These are phyloP conservation scores for Zymoseptoria passerinii DNA, from an alignment of 2,329 filamentous ascomycete genomes.

Conservation along the genomic window DNA sequence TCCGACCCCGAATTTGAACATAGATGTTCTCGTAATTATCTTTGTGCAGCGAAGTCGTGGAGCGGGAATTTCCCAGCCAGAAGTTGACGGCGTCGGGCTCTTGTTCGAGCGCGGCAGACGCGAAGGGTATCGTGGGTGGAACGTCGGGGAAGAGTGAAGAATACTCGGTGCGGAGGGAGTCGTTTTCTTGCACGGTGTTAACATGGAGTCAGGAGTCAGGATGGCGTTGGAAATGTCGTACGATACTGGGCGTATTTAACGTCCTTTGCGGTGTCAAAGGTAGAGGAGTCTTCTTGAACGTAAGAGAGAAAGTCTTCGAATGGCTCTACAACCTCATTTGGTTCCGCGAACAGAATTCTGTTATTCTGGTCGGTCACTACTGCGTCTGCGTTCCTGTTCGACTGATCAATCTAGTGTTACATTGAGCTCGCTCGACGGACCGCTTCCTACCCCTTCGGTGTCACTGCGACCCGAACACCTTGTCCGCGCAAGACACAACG, in stretches of 20 bases:
- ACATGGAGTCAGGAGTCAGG: neutral
- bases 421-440: neutral
- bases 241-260: conserved; percentile 69
- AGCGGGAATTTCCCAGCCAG: conserved; percentile 69
- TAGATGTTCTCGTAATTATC: conserved; percentile 85
- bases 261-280: conserved; percentile 7
- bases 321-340: conserved; percentile 55
- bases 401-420: conserved; percentile 16
- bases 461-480: conserved; percentile 66
- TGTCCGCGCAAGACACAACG: conserved; percentile 46
- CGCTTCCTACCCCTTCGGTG: conserved; percentile 55
- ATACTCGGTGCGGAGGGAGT: conserved; percentile 72
- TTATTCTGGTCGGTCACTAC: conserved; percentile 57
- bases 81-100: conserved; percentile 70
- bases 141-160: conserved; percentile 53
- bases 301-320: conserved; percentile 57
- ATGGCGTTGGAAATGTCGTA: conserved; percentile 33
- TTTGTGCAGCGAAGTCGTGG: conserved; percentile 65
- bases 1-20: conserved; percentile 62
- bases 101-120: conserved; percentile 58
- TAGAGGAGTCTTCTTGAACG: conserved; percentile 42
- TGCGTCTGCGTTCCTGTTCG: conserved; percentile 47
- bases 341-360: conserved; percentile 55
- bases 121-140: conserved; percentile 59
- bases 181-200: conserved; percentile 53